Evolutionary conservation across 2,329 filamentous ascomycete genomes (phyloP), one percentile per base, ranked within the genome.

Genomic region (Penicillium sp.): DNA sequence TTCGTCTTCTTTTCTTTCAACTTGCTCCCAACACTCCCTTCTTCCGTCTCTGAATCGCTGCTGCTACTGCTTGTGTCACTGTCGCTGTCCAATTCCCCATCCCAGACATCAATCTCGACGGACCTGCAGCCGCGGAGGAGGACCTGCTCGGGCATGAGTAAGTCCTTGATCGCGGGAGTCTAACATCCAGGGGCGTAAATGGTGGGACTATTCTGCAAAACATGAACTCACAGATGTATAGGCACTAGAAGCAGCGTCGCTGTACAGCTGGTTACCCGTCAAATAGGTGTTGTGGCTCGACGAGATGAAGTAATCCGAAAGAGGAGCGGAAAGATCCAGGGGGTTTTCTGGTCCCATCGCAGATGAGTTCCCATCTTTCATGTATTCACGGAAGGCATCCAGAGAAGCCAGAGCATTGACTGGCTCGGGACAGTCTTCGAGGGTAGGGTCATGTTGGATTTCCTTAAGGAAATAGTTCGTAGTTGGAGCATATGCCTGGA

Each of bases 241-340:
- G 12, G 85, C 82, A 49, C 89, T 82, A 0, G 84, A 81, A 26
- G 85, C 88, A 52, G 87, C 85, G 52, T 82, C 81, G 41, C 88
- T 88, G 53, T 81, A 83, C 35, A 93, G 76, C 69, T 96, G 91
- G 61, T 95, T 89, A 2, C 90, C 90, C 2, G 84, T 83, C 37
- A 95, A 75, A 66, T 95, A 96, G 0, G 90, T 96, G 66, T 96
- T 96, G 73, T 96, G 90, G 64, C 88, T 95, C 58, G 88, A 94
- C 54, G 85, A 95, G 66, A 96, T 90, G 68, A 88, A 96, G 72
- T 96, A 96, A 65, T 94, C 88, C 41, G 85, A 87, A 51, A 95
- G 76, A 4, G 88, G 86, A 45, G 78, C 80, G 0, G 77, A 78
- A 29, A 82, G 65, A 62, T 89, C 84, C 51, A 80, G 75, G 54